Base-by-base conservation (phyloP, 176 grass and related monocot species). In the Neostapfia colusana region DNA sequence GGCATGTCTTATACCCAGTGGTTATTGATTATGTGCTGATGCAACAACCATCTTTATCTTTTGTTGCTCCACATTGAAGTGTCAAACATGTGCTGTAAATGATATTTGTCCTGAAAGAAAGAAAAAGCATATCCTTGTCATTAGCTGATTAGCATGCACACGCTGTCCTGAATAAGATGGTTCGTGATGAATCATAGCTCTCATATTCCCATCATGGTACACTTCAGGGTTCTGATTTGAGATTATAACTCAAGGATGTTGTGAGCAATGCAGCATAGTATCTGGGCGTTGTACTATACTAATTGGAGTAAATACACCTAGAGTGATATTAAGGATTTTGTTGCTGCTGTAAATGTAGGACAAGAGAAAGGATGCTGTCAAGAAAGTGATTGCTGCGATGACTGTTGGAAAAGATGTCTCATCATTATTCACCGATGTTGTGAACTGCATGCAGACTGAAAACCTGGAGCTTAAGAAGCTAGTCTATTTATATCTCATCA, bases 401-500 rank as follows among this genome's bases (percentile, higher is more conserved):
- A 99, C 95, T 15, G 95, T 99, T 72, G 95, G 95, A 75, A 95
- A 99, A 90, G 89, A 99, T 85, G 91, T 99, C 35, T 99, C 91
- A 36, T 99, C 95, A 74, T 79, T 99, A 53, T 99, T 99, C 73
- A 99, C 95, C 12, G 95, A 99, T 67, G 91, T 95, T 8, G 95
- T 94, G 50, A 99, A 99, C 83, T 99, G 95, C 80, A 99, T 94
- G 95, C 95, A 99, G 78, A 99, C 95, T 10, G 95, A 99, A 73
- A 99, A 95, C 70, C 78, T 99, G 63, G 95, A 99, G 80, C 75
- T 99, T 54, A 99, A 99, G 85, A 99, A 99, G 70, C 83, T 99
- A 84, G 95, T 99, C 36, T 99, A 99, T 87, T 86, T 99, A 46
- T 99, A 95, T 86, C 95, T 99, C 28, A 95, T 99, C 75, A 99